Base-by-base conservation (phyloP, 2,329 filamentous ascomycete species). In the Trichoderma gracile region DNA sequence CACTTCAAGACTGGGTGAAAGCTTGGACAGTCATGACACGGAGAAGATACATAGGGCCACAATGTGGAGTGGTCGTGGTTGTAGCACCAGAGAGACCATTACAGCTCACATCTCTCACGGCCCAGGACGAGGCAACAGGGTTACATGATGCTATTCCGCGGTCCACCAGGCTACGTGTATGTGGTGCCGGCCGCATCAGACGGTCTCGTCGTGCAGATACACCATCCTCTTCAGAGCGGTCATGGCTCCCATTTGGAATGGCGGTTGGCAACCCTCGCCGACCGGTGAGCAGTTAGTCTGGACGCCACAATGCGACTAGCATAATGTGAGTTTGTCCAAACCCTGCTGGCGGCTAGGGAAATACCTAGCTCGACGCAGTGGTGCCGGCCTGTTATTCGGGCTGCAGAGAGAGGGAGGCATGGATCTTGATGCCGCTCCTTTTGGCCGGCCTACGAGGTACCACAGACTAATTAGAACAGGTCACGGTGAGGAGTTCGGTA, bases 291-390 rank as follows among this genome's bases (percentile, higher is more conserved):
- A 33, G 46, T 65, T 53, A 52, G 63, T 49, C 52, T 52, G 57
- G 63, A 55, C 63, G 63, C 63, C 63, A 65, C 63, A 15, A 60
- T 27, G 57, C 55, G 42, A 40, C 63, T 65, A 65, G 56, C 45
- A 60, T 10, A 33, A 33, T 45, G 58, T 12, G 47, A 54, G 38
- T 25, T 19, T 46, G 49, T 15, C 47, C 47, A 50, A 21, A 27
- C 57, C 38, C 33, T 40, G 21, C n/a, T 33, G 33, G 57, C 10
- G 57, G 46, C 47, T 52, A 60, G 33, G 56, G 42, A 52, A 42
- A 43, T 47, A 58, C 47, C 42, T 9, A 58, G 55, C 42, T 47
- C 38, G 6, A 33, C 33, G 54, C 42, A 33, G 47, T 40, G 38
- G 57, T 52, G 57, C 47, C 33, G 27, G 25, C 38, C 21, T 60